These are phyloP conservation scores for Circinella umbellata DNA, from an alignment of 371 early-diverging fungal species.

Conservation along the genomic window DNA sequence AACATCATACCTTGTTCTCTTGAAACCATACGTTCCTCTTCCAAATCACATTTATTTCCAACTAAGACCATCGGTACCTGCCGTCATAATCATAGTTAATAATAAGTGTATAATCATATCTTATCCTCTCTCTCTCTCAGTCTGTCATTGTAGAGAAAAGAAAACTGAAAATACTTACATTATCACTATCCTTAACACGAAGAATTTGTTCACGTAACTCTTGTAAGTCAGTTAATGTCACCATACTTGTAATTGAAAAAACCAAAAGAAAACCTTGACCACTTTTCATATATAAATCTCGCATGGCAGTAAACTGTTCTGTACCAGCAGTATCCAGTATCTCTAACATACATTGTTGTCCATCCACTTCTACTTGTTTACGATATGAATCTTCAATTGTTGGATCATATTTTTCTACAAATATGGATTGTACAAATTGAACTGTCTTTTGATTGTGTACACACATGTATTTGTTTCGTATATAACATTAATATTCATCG, in stretches of 20 bases:
- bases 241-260: constrained; percentile 84
- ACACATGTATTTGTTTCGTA: not conserved
- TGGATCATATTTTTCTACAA: constrained; percentile 91
- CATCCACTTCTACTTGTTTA: constrained; percentile 88
- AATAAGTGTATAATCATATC: no score
- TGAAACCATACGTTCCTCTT: constrained; percentile 77
- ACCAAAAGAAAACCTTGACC: constrained; percentile 90
- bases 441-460: constrained; percentile 67
- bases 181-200: constrained; percentile 81
- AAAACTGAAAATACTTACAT: constrained; percentile 31
- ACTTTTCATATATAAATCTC: constrained; percentile 91
- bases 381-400: constrained; percentile 92
- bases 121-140: no score
- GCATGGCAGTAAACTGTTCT: constrained; percentile 93
- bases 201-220: constrained; percentile 82
- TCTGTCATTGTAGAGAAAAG: no score
- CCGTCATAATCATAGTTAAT: no score
- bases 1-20: constrained; percentile 67
- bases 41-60: constrained; percentile 89
- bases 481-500: no score
- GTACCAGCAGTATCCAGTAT: constrained; percentile 89
- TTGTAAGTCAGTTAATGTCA: constrained; percentile 81
- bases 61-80: constrained; percentile 87
- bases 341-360: constrained; percentile 87
- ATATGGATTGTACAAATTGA: constrained; percentile 90